Base-by-base conservation (phyloP, 495 filamentous ascomycete genomes). In the Pyronema domesticum region DNA sequence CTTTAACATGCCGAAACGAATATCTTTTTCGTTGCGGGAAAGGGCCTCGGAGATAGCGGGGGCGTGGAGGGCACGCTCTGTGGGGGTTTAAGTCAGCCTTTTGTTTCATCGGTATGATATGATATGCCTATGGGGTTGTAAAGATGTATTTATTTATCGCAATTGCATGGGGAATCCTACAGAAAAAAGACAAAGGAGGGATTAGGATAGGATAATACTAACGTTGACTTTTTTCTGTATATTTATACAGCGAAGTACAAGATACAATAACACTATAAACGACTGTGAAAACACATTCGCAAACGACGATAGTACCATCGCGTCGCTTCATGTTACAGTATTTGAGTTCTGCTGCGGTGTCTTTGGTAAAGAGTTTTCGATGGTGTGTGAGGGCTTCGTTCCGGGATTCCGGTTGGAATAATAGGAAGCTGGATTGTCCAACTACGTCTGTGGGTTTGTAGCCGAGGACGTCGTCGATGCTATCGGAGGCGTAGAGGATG, bases 281-380 rank as follows among this genome's bases (percentile, higher is more conserved):
- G 18, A 94, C 72, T 1, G 86, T 89, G 62, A 94, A 94, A 64
- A 86, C 86, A 66, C 86, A 91, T 67, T 94, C 86, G 68, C 87
- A 93, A 49, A 76, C 80, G 44, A 89, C 72, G 80, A 81, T 93
- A 51, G 75, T 72, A 2, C 85, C 85, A 63, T 80, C 68, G 40
- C 72, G 78, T 51, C 81, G 76, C 58, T 75, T 76, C 54, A 93
- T 77, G 14, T 76, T 74, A 58, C 81, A 86, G 66, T 93, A 93
- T 58, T 85, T 77, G 43, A 93, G 71, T 19, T 87, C 83, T 3
- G 86, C 87, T 7, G 87, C 87, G 61, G 89, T 91, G 68, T 93
- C 86, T 43, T 89, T 72, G 48, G 77, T 70, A 19, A 93, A 78
- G 14, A 85, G 82, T 52, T 81, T 76, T 51, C 76, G 76, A 63